A percentile compares a stretch with the other conserved stretches of the same genome.
phyloP scores from a whole-genome alignment of 23 red algal genomes.

The Gracilariopsis chorda region DNA sequence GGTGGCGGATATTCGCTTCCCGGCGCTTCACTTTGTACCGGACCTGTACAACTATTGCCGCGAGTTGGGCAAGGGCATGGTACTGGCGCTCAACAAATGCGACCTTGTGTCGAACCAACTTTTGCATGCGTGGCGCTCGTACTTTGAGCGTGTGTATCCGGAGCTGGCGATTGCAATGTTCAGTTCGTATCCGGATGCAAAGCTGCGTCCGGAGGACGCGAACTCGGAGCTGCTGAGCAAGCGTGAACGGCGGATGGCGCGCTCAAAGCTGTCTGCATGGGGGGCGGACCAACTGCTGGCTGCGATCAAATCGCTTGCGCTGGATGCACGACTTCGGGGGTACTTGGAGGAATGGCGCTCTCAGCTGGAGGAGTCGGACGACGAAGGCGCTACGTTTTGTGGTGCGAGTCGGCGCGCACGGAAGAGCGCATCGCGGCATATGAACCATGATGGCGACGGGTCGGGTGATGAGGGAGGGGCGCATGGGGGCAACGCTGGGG shows the following conservation, averaged over 20 bases:
- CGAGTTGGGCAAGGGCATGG: slow-evolving; percentile 66
- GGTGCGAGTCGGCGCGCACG: background rate
- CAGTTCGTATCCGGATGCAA: slow-evolving; percentile 71
- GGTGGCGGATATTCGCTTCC: slow-evolving; percentile 86
- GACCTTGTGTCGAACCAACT: slow-evolving; percentile 66
- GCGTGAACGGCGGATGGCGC: slow-evolving; percentile 58
- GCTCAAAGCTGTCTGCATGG: slow-evolving; percentile 68
- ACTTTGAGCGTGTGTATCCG: slow-evolving; percentile 60
- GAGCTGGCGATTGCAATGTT: slow-evolving; percentile 62
- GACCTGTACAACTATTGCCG: slow-evolving; percentile 69
- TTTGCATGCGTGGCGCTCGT: slow-evolving; percentile 68
- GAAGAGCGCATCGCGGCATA: background rate
- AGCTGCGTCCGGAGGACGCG: slow-evolving; percentile 26
- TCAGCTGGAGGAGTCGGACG: slow-evolving; percentile 22
- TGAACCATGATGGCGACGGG: background rate
- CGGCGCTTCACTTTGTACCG: slow-evolving; percentile 78
- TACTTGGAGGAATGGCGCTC: slow-evolving; percentile 62
- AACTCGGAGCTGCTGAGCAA: slow-evolving; percentile 74
- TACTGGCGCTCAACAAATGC: slow-evolving; percentile 93
- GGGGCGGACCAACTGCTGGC: slow-evolving; percentile 63
- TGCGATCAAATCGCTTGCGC: slow-evolving; percentile 38
- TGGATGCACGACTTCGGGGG: slow-evolving; percentile 8
- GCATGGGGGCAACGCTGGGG: background rate
- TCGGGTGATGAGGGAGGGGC: background rate
- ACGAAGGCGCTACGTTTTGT: slow-evolving; percentile 26